These are phyloP conservation scores for Trichomonas tenax DNA, from an alignment of 208 protist species.

Conservation along the genomic window DNA sequence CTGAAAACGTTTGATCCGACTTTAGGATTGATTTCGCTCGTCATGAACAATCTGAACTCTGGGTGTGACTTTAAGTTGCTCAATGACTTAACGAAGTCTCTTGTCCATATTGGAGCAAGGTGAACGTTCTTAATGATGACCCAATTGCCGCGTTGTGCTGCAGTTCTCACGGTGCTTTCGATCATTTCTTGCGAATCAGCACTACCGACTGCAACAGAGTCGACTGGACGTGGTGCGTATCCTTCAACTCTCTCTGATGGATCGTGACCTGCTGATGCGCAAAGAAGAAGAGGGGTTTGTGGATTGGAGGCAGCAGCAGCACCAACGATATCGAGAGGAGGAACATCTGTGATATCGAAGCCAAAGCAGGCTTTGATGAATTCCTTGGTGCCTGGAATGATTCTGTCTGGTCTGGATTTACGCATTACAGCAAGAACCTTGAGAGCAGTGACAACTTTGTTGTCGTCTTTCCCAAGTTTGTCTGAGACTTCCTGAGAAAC, in stretches of 20 bases:
- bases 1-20: constrained; percentile 36
- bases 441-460: neutral
- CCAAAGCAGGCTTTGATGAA: constrained; percentile 50
- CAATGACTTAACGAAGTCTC: constrained; percentile 77
- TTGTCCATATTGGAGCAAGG: constrained; percentile 72
- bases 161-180: constrained; percentile 62
- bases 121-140: constrained; percentile 95
- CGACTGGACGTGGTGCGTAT: constrained; percentile 42
- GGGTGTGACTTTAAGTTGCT: constrained; percentile 54
- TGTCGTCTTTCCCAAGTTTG: neutral
- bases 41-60: constrained; percentile 85
- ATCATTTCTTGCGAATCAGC: constrained; percentile 67
- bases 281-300: constrained; percentile 59
- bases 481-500: constrained; percentile 29
- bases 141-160: constrained; percentile 64
- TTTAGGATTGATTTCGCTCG: constrained; percentile 65
- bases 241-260: constrained; percentile 64
- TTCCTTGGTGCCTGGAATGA: constrained; percentile 28
- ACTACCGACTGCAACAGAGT: constrained; percentile 78
- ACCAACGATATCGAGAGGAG: constrained; percentile 32
- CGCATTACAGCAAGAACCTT: neutral
- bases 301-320: constrained; percentile 36
- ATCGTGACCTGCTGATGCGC: constrained; percentile 73
- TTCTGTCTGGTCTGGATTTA: constrained; percentile 46
- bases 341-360: neutral